Base-by-base conservation (phyloP, 108 stramenopile genomes). In the Nannochloropsis salina region DNA sequence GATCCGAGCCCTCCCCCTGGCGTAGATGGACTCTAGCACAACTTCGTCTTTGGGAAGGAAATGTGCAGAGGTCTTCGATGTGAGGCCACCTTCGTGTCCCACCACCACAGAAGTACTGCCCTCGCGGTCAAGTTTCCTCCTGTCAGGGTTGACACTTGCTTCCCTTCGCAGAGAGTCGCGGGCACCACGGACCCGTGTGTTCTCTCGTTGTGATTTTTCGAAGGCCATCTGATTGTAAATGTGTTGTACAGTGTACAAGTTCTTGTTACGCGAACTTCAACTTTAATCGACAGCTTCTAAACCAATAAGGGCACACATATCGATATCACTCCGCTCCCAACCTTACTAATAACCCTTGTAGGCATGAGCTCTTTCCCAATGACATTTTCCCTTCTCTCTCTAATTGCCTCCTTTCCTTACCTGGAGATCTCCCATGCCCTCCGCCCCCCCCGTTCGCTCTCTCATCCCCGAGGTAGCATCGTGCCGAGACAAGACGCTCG, bases 401-500 rank as follows among this genome's bases (percentile, higher is more conserved):
- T 8, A 1, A 15, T n/a, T 6, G 20, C 61, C 4, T 74, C 4
- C 61, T n/a, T 3, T n/a, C 61, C 61, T 74, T 74, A 74, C 61
- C 61, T 74, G 61, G n/a, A 74, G 61, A 15, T 74, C 61, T 74
- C 61, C 61, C 61, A 74, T 74, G 20, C 61, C 61, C 61, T 74
- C 61, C 15, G 61, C 20, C 61, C 61, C 61, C 3, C 61, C 61
- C 15, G 15, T 74, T n/a, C 61, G 61, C 15, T 74, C 61, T 15
- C 61, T 6, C 61, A n/a, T 74, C 20, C 61, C n/a, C 15, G 61
- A n/a, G 61, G 61, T 74, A n/a, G 61, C 61, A n/a, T 74, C 61
- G 61, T 74, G 61, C 61, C 61, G 61, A n/a, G 61, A 74, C 6
- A n/a, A 74, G 61, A 74, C 61, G 61, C 61, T 74, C 61, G 61